These are phyloP conservation scores for Nannochloris sp. DNA, from an alignment of 139 green algal species.

Conservation along the genomic window DNA sequence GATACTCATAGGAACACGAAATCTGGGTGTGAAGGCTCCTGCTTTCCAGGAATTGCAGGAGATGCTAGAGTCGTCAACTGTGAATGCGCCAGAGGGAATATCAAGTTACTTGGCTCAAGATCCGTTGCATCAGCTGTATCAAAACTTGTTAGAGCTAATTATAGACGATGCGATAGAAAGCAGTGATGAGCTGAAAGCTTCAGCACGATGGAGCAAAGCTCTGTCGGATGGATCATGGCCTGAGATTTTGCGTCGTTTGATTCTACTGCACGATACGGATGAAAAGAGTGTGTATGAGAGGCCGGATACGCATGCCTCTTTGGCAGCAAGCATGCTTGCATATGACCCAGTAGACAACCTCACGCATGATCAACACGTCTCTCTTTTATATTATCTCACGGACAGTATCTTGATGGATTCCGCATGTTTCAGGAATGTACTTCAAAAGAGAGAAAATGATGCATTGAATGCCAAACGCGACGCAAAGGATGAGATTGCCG, in stretches of 20 bases:
- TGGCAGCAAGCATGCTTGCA: slow-evolving; percentile 24
- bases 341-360: slow-evolving; percentile 23
- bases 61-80: background rate
- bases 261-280: slow-evolving; percentile 18
- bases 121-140: background rate
- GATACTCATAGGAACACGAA: background rate
- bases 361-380: slow-evolving; percentile 29
- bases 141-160: background rate
- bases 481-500: slow-evolving; percentile 28
- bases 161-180: background rate
- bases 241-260: slow-evolving; percentile 42
- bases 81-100: background rate
- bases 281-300: background rate
- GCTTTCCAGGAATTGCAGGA: background rate
- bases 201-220: slow-evolving; percentile 1
- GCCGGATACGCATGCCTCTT: slow-evolving; percentile 4
- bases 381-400: slow-evolving; percentile 30
- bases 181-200: background rate
- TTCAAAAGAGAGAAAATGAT: slow-evolving; percentile 28
- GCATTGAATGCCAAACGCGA: slow-evolving; percentile 27
- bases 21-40: background rate
- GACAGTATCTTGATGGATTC: slow-evolving; percentile 32
- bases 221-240: slow-evolving; percentile 39
- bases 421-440: slow-evolving; percentile 20
- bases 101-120: background rate